Base-by-base conservation (phyloP, 345 rosid species). In the Noccaea caerulescens region DNA sequence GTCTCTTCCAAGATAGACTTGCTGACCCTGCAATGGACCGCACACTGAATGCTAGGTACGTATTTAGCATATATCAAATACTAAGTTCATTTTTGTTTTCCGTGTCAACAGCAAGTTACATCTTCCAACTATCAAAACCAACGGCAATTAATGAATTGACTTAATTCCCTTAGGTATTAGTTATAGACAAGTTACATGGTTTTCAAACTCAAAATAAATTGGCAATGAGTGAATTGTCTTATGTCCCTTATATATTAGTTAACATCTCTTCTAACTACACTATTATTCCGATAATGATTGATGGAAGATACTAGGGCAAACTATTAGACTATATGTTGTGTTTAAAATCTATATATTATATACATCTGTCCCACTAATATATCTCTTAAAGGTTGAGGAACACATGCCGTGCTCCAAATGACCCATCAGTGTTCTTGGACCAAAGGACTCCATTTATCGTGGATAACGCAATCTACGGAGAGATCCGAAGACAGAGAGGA, bases 361-460 rank as follows among this genome's bases (percentile, higher is more conserved):
- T 38, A 10, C 3, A 14, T 53, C 14, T 67, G 55, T 57, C 36
- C 13, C 11, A 33, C 8, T 54, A 18, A 18, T 69, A 23, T 16
- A 46, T 57, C 4, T 46, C 33, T 44, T 49, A 18, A 14, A 69
- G 73, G 73, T 81, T 90, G 11, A 79, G 49, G 7, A 75, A 12
- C 27, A 68, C 63, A 6, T 86, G 96, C 39, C 59, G 72, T 14
- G 10, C 66, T 4, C 63, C 70, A 13, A 66, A 38, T n/a, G 83
- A 87, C 34, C 92, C 90, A 1, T 61, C 84, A 0, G 84, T 80
- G 43, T 83, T 84, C 72, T 69, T 85, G 72, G 96, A 85, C 68
- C 96, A 87, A 55, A 68, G 69, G 23, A 90, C 89, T 2, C 58
- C 83, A 2, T 81, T 80, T 32, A 53, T 46, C 0, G 44, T 90